These are phyloP conservation scores for Pseudomassariella vexata DNA, from an alignment of 2,329 filamentous ascomycete species.

Conservation along the genomic window DNA sequence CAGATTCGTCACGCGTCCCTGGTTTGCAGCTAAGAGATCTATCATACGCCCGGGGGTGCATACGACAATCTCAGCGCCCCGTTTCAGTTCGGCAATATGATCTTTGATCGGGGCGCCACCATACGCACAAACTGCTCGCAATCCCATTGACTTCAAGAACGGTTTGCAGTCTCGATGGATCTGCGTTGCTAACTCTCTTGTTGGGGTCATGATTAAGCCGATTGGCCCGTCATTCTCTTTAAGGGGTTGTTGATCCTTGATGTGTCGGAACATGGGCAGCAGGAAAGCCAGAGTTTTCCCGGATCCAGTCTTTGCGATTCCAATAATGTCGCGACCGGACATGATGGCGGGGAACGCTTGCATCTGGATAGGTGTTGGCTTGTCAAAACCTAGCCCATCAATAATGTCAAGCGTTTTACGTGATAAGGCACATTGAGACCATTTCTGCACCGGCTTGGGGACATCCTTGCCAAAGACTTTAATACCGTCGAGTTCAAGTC, in stretches of 20 bases:
- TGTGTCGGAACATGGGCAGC: conserved; percentile 95
- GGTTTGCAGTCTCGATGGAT: conserved; percentile 94
- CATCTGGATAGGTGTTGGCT: conserved; percentile 88
- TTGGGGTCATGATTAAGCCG: conserved; percentile 86
- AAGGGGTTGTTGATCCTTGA: conserved; percentile 62
- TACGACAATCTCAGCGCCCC: conserved; percentile 90
- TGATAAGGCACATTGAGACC: conserved; percentile 90
- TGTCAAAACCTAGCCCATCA: conserved; percentile 73
- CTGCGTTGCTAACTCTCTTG: conserved; percentile 86
- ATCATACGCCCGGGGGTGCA: conserved; percentile 95
- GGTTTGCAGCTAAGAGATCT: conserved; percentile 87
- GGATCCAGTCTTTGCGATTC: conserved; percentile 94
- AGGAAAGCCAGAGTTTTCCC: conserved; percentile 96
- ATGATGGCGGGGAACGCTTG: conserved; percentile 93
- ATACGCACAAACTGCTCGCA: conserved; percentile 88
- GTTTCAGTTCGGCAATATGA: conserved; percentile 93
- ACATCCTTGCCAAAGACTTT: conserved; percentile 85
- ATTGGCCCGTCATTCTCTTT: conserved; percentile 77
- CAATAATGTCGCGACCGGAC: conserved; percentile 92
- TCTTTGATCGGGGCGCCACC: conserved; percentile 95
- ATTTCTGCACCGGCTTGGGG: conserved; percentile 91
- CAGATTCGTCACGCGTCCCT: conserved; percentile 89
- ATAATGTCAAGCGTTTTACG: conserved; percentile 84
- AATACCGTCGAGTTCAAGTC: conserved; percentile 88
- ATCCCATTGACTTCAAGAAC: conserved; percentile 78